These are phyloP conservation scores for Coelastrella sp. DNA, from an alignment of 139 green algal species.

Conservation along the genomic window DNA sequence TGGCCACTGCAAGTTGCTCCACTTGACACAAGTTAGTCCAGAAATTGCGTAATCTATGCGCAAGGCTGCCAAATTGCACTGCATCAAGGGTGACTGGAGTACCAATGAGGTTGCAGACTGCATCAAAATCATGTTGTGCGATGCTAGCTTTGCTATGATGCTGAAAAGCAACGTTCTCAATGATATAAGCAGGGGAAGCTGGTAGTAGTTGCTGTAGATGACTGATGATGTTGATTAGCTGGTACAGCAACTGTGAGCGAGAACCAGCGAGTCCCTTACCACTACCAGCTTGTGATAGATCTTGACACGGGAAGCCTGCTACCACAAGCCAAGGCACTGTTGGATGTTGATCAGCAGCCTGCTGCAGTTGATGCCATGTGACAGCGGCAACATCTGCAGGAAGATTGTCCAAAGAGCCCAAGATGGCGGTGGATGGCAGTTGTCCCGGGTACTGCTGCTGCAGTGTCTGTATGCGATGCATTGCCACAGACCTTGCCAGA, in stretches of 20 bases:
- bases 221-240: background rate
- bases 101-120: background rate
- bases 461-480: background rate
- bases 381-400: constrained; percentile 10
- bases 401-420: background rate
- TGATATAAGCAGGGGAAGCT: background rate
- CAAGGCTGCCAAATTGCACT: background rate
- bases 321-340: constrained; percentile 36
- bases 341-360: background rate
- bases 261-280: background rate
- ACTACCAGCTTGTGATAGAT: constrained; percentile 19
- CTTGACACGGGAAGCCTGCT: constrained; percentile 33
- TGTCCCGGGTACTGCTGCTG: background rate
- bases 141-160: background rate
- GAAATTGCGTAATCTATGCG: background rate
- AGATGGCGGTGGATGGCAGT: background rate
- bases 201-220: constrained; percentile 18
- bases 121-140: background rate
- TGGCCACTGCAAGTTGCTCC: background rate
- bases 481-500: background rate
- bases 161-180: background rate
- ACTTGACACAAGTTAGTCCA: background rate
- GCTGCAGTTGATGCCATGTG: background rate
- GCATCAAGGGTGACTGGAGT: background rate
- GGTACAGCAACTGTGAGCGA: background rate